phyloP scores from a whole-genome alignment of 2,329 filamentous ascomycete genomes.

The Neofusicoccum kwambonambiense region DNA sequence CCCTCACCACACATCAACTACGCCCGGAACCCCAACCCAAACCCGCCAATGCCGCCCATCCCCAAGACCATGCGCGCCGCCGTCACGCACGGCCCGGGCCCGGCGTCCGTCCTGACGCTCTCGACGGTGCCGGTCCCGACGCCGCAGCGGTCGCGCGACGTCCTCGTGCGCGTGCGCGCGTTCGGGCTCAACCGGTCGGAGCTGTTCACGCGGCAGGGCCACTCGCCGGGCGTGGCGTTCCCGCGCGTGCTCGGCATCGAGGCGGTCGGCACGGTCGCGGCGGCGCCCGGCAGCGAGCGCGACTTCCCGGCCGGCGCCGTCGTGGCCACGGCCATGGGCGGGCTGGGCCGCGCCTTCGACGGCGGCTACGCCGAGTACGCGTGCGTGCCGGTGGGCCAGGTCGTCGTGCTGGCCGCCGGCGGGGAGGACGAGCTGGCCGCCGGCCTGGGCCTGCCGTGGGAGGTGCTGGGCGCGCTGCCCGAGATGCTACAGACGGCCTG shows the following conservation, averaged over 20 bases:
- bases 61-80: constrained; percentile 45
- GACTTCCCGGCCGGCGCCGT: constrained; percentile 38
- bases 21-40: too few relatives aligned
- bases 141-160: constrained; percentile 40
- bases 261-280: constrained; percentile 43
- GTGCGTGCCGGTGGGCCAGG: constrained; percentile 53
- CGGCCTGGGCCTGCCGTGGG: constrained; percentile 30
- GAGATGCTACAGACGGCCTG: constrained; percentile 55
- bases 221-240: constrained; percentile 41
- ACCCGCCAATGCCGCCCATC: background rate
- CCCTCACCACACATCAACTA: too few relatives aligned
- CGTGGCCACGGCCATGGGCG: constrained; percentile 43
- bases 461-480: constrained; percentile 46
- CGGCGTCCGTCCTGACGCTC: constrained; percentile 42
- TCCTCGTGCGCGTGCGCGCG: constrained; percentile 45
- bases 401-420: constrained; percentile 77
- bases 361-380: constrained; percentile 53
- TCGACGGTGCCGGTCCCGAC: constrained; percentile 21
- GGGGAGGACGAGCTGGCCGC: constrained; percentile 32
- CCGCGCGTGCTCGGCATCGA: constrained; percentile 51
- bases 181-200: constrained; percentile 51
- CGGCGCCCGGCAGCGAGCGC: constrained; percentile 31
- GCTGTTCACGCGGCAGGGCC: constrained; percentile 48
- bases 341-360: constrained; percentile 39
- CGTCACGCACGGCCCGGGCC: constrained; percentile 42